These are phyloP conservation scores for Chloris gayana DNA, from an alignment of 176 grass and related monocot species.

Conservation along the genomic window DNA sequence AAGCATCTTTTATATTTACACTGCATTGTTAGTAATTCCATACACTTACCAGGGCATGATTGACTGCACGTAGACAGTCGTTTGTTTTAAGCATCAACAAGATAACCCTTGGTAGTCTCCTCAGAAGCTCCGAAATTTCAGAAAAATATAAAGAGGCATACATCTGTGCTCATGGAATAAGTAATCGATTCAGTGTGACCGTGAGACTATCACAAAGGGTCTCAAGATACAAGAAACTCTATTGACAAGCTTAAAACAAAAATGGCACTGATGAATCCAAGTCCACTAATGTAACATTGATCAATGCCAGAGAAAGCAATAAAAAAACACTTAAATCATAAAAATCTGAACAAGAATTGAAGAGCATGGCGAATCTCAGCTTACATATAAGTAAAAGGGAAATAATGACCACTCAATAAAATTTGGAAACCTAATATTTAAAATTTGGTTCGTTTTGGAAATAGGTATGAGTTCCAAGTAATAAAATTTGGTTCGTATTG, in stretches of 20 bases:
- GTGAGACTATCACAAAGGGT: neutral
- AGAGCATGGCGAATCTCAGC: neutral
- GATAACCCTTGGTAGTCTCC: slow-evolving; percentile 86
- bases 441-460: neutral
- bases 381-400: neutral
- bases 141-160: slow-evolving; percentile 77
- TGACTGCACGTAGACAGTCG: slow-evolving; percentile 86
- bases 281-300: neutral
- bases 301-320: slow-evolving; percentile 1
- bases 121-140: slow-evolving; percentile 86
- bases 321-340: neutral
- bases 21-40: slow-evolving; percentile 11
- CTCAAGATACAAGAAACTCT: neutral
- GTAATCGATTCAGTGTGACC: slow-evolving; percentile 14
- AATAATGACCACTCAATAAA: neutral
- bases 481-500: neutral
- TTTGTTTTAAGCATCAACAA: slow-evolving; percentile 99
- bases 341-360: neutral
- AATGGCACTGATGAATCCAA: neutral
- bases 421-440: neutral
- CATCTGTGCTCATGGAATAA: slow-evolving; percentile 52
- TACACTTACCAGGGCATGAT: slow-evolving; percentile 75
- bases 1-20: slow-evolving; percentile 3
- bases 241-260: slow-evolving; percentile 11
- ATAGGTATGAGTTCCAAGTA: neutral